phyloP scores from a whole-genome alignment of 139 green algal species.

The Picochlorum costavermella region DNA sequence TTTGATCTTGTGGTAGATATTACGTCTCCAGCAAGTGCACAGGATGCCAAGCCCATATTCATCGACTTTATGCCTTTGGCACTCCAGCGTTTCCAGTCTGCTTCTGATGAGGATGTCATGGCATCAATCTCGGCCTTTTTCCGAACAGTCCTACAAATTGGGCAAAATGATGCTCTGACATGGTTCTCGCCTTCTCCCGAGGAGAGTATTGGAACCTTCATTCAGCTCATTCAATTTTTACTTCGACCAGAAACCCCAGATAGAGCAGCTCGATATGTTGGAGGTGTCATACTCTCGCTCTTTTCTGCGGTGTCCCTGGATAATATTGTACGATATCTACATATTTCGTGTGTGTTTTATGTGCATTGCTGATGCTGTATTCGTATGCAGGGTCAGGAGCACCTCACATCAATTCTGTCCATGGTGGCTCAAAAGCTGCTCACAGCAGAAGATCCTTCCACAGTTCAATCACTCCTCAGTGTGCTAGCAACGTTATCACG shows the following conservation, averaged over 20 bases:
- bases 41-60: constrained; percentile 30
- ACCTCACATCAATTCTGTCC: constrained; percentile 31
- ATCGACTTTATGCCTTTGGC: constrained; percentile 20
- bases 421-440: constrained; percentile 35
- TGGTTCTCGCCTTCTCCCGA: constrained; percentile 18
- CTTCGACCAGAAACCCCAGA: constrained; percentile 36
- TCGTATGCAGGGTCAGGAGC: not conserved
- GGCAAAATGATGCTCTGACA: constrained; percentile 24
- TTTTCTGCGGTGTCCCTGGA: constrained; percentile 24
- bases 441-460: constrained; percentile 18
- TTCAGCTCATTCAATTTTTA: constrained; percentile 29
- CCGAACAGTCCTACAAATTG: constrained; percentile 25
- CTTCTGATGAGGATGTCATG: constrained; percentile 37
- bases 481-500: constrained; percentile 41
- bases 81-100: constrained; percentile 19
- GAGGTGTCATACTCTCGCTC: constrained; percentile 35
- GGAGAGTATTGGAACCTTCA: constrained; percentile 17
- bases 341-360: constrained; percentile 14
- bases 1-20: constrained; percentile 55
- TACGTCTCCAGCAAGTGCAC: constrained; percentile 17
- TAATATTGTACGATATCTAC: constrained; percentile 2
- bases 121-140: constrained; percentile 22
- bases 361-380: not conserved
- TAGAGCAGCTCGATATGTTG: constrained; percentile 26
- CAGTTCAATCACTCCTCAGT: constrained; percentile 39